Evolutionary conservation across 306 rosid genomes (phyloP).

Genomic region (Urtica urens): DNA sequence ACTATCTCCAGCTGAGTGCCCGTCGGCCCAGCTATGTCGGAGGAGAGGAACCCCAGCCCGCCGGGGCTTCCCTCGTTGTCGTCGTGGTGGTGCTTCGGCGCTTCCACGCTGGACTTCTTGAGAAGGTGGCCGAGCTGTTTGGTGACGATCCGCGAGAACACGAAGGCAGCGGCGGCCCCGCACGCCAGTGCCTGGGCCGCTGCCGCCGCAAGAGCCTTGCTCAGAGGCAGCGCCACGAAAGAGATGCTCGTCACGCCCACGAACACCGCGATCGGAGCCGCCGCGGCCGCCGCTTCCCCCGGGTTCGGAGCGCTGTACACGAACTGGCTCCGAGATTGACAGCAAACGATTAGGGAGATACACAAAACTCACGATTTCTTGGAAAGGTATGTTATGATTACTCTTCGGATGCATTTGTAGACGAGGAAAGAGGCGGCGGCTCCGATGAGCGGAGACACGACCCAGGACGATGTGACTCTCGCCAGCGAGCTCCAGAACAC

Average conservation of each 20-base stretch:
- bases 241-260: conserved; percentile 68
- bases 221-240: conserved; percentile 61
- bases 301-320: conserved; percentile 95
- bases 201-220: conserved; percentile 46
- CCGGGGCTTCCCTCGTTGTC: conserved; percentile 6
- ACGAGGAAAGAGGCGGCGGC: conserved; percentile 85
- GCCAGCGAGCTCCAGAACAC: conserved; percentile 97
- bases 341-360: not conserved
- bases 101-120: conserved; percentile 29
- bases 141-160: conserved; percentile 53
- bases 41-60: conserved; percentile 46
- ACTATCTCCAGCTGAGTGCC: conserved; percentile 88
- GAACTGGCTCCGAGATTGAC: conserved; percentile 36
- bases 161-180: conserved; percentile 62
- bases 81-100: conserved; percentile 36
- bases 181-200: conserved; percentile 53
- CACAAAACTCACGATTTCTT: not conserved
- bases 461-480: conserved; percentile 84
- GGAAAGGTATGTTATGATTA: too few relatives aligned
- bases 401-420: conserved; percentile 91
- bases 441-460: conserved; percentile 82
- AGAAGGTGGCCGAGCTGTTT: conserved; percentile 90
- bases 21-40: conserved; percentile 78
- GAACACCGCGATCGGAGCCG: conserved; percentile 86
- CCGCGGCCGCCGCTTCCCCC: conserved; percentile 92